Evolutionary conservation across 2,329 filamentous ascomycete genomes (phyloP).

Genomic region (Aureobasidium sp.): DNA sequence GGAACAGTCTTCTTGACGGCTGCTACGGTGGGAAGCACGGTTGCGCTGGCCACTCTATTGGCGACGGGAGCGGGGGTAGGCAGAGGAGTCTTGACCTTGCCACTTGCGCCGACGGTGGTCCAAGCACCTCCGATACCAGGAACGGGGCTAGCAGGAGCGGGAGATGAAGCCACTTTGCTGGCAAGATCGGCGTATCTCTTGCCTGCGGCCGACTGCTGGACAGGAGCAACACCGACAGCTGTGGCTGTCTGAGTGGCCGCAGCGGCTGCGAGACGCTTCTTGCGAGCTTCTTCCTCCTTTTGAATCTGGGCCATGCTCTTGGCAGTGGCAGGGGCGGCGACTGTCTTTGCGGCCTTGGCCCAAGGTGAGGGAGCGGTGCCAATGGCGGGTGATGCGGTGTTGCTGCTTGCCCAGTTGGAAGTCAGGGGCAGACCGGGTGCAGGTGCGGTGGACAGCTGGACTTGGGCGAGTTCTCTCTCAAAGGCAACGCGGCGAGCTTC

Average conservation of each 20-base stretch:
- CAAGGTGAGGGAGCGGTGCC: constrained; percentile 52
- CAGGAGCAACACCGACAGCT: constrained; percentile 33
- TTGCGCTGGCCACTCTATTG: constrained; percentile 42
- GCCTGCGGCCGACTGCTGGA: constrained; percentile 46
- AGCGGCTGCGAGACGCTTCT: constrained; percentile 61
- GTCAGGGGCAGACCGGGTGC: constrained; percentile 76
- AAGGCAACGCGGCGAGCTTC: constrained; percentile 69
- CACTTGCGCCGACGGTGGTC: constrained; percentile 91
- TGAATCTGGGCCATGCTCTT: constrained; percentile 96
- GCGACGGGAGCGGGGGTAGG: constrained; percentile 44
- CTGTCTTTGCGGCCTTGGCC: constrained; percentile 56
- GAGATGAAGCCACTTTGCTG: constrained; percentile 56
- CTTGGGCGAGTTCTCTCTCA: constrained; percentile 67
- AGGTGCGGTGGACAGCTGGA: constrained; percentile 52
- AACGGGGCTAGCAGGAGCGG: constrained; percentile 30
- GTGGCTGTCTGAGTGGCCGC: constrained; percentile 41
- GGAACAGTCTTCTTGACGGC: constrained; percentile 25
- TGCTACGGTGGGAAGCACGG: constrained; percentile 30
- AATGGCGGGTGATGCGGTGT: constrained; percentile 60
- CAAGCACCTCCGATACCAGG: constrained; percentile 58
- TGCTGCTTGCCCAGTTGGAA: constrained; percentile 83
- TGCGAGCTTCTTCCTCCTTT: constrained; percentile 86
- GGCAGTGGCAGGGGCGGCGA: constrained; percentile 48
- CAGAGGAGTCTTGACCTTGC: constrained; percentile 75
- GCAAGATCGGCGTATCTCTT: constrained; percentile 96